These are phyloP conservation scores for Cercospora janseana DNA, from an alignment of 2,329 filamentous ascomycete species.

Conservation along the genomic window DNA sequence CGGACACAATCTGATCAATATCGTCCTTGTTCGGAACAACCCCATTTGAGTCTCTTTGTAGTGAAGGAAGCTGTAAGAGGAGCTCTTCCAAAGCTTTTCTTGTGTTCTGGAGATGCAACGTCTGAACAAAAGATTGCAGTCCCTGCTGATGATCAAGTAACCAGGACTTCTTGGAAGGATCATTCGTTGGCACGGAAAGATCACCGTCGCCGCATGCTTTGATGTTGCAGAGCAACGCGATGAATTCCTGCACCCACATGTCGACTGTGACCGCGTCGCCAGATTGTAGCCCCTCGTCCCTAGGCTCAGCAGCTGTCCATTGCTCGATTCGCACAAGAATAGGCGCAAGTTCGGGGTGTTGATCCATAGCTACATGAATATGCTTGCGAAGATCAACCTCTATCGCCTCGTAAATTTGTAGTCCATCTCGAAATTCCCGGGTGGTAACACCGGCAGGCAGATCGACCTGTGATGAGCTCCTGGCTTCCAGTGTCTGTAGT, in stretches of 20 bases:
- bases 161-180: constrained; percentile 65
- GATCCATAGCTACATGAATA: neutral
- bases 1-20: neutral
- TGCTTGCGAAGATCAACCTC: neutral
- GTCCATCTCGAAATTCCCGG: neutral
- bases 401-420: neutral
- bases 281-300: no score
- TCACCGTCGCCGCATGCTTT: no score
- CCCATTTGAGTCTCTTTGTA: neutral
- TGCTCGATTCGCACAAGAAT: constrained; percentile 24
- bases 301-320: constrained; percentile 38
- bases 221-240: constrained; percentile 10
- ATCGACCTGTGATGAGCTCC: neutral
- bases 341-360: constrained; percentile 27
- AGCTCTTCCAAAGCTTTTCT: neutral
- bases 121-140: neutral
- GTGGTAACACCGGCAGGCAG: constrained; percentile 14
- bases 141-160: constrained; percentile 36
- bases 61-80: neutral
- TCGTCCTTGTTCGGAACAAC: neutral
- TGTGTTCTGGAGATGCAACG: neutral
- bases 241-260: constrained; percentile 8
- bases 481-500: neutral
- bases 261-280: constrained; percentile 3
- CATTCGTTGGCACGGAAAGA: no score